Evolutionary conservation across 179 eudicot species (phyloP).

Genomic region (Dionaea muscipula): DNA sequence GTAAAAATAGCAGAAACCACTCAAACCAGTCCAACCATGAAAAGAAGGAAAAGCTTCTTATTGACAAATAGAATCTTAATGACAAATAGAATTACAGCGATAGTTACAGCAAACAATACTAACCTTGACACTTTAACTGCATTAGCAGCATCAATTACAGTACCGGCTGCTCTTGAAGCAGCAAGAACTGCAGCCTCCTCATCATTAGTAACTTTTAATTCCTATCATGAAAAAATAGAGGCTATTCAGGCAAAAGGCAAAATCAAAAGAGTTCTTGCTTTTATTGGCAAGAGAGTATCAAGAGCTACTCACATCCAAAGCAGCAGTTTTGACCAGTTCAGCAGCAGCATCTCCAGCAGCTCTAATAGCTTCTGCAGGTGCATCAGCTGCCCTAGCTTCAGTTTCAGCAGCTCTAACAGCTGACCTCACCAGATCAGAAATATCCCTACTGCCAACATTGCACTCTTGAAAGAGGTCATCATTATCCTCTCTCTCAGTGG

Average conservation of each 20-base stretch:
- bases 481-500: constrained; percentile 54
- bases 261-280: not conserved
- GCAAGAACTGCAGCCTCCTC: constrained; percentile 87
- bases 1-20: constrained; percentile 4
- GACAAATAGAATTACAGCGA: not conserved
- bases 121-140: constrained; percentile 71
- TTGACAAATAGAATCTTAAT: not conserved
- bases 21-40: not conserved
- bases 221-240: constrained; percentile 24
- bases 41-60: not conserved
- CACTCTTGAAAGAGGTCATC: constrained; percentile 70
- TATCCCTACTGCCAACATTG: constrained; percentile 70
- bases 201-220: constrained; percentile 40
- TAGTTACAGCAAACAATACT: constrained; percentile 4
- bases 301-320: constrained; percentile 51
- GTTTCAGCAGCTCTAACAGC: constrained; percentile 97
- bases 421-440: constrained; percentile 68
- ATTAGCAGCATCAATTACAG: constrained; percentile 90
- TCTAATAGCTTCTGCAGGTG: constrained; percentile 71
- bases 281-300: not conserved
- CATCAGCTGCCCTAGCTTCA: constrained; percentile 87
- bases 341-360: constrained; percentile 99
- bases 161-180: constrained; percentile 78
- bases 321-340: constrained; percentile 89
- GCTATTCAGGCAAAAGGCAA: not conserved